Conservation (phyloP, 345 rosid species). For the Linum tenue region DNA sequence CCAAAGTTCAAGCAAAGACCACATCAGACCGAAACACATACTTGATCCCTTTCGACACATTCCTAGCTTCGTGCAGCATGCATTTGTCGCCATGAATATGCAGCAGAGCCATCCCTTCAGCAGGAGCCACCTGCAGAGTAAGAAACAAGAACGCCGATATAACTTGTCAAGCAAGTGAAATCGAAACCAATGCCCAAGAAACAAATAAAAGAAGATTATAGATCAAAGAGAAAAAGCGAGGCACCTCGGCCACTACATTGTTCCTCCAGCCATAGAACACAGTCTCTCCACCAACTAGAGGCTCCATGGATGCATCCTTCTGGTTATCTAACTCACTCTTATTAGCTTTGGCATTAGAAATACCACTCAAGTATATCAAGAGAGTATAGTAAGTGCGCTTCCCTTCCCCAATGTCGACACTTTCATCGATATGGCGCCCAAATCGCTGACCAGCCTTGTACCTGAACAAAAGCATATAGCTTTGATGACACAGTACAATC, state of each 20-base stretch:
- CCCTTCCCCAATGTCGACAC: conserved; percentile 64
- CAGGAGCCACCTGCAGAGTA: conserved; percentile 59
- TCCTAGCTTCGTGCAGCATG: conserved; percentile 83
- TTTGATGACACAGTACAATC: too few species aligned
- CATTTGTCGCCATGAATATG: conserved; percentile 91
- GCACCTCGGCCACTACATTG: conserved; percentile 69
- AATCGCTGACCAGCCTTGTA: conserved; percentile 79
- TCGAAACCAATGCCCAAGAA: background rate
- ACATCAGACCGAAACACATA: conserved; percentile 90
- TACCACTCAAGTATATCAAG: conserved; percentile 67
- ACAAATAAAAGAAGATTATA: too few species aligned
- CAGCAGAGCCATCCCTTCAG: conserved; percentile 86
- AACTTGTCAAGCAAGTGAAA: background rate
- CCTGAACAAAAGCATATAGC: conserved; percentile 23
- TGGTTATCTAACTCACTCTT: background rate
- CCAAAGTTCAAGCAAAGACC: conserved; percentile 49
- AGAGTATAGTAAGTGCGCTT: conserved; percentile 69
- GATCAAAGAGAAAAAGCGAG: background rate
- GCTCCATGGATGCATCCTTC: conserved; percentile 39
- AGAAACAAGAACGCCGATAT: too few species aligned
- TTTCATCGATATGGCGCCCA: conserved; percentile 81
- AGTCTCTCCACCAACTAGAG: conserved; percentile 83
- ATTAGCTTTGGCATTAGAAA: conserved; percentile 36
- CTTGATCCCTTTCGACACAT: conserved; percentile 68
- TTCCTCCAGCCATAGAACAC: conserved; percentile 78